phyloP scores from a whole-genome alignment of 495 filamentous ascomycete genomes.

The Glonium stellatum region DNA sequence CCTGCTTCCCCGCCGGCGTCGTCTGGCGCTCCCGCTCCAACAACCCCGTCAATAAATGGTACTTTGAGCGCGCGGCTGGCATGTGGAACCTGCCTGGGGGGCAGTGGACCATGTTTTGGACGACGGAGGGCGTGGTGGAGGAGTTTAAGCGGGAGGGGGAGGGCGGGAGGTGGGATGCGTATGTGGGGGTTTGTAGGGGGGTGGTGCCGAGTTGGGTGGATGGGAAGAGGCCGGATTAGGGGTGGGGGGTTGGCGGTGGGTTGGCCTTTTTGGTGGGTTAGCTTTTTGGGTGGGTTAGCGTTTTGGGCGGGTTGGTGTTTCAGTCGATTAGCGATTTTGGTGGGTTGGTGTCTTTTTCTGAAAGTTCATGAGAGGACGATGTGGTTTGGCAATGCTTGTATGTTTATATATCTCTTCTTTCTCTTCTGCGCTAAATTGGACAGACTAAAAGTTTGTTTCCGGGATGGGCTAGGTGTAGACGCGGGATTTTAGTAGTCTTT shows the following conservation, averaged over 20 bases:
- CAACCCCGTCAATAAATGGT: conserved; percentile 46
- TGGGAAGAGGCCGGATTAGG: conserved; percentile 43
- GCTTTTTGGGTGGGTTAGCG: too few relatives aligned
- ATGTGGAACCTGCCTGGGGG: conserved; percentile 69
- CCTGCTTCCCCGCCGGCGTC: conserved; percentile 36
- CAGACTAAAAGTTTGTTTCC: too few relatives aligned
- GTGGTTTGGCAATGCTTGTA: too few relatives aligned
- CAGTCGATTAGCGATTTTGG: too few relatives aligned
- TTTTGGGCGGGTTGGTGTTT: too few relatives aligned
- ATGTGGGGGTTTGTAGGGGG: conserved; percentile 70
- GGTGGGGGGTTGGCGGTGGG: neutral
- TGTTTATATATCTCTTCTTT: too few relatives aligned
- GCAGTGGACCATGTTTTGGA: conserved; percentile 99
- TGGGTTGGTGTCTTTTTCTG: too few relatives aligned
- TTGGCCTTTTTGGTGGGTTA: too few relatives aligned
- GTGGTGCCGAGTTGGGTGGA: conserved; percentile 83
- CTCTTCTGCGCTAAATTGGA: too few relatives aligned
- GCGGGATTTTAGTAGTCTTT: too few relatives aligned
- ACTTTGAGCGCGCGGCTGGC: conserved; percentile 82
- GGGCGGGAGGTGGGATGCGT: conserved; percentile 58
- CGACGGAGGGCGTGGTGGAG: conserved; percentile 54
- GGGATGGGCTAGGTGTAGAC: too few relatives aligned
- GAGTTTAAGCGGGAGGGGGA: conserved; percentile 37
- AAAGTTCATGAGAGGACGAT: too few relatives aligned
- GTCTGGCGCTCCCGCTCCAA: conserved; percentile 38